Percentiles rank a stretch among this genome's conserved stretches.
Conservation (phyloP, 345 rosid species). For the Toxicodendron radicans region DNA sequence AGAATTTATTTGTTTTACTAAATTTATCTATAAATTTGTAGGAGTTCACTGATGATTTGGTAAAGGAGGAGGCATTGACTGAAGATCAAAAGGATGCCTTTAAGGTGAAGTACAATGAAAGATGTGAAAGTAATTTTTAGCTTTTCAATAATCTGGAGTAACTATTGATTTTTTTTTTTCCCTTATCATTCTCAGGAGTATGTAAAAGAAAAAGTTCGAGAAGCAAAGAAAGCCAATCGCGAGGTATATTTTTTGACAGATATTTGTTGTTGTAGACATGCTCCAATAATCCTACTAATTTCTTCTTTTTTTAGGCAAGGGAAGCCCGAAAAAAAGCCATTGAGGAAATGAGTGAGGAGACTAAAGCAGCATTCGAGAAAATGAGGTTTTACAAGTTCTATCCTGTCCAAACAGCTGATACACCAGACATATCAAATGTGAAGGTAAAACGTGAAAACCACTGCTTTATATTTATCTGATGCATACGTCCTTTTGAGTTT, state of each 20-base stretch:
- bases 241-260: slow-evolving; percentile 48
- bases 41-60: slow-evolving; percentile 69
- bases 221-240: slow-evolving; percentile 81
- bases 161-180: neutral
- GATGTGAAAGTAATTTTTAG: slow-evolving; percentile 12
- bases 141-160: slow-evolving; percentile 2
- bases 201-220: slow-evolving; percentile 77
- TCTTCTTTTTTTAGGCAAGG: slow-evolving; percentile 55
- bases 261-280: neutral
- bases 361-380: slow-evolving; percentile 54
- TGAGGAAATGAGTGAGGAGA: slow-evolving; percentile 83
- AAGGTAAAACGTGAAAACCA: slow-evolving; percentile 41
- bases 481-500: neutral
- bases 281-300: slow-evolving; percentile 6
- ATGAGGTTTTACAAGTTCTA: slow-evolving; percentile 96
- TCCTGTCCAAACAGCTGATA: slow-evolving; percentile 64
- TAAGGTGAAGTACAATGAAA: slow-evolving; percentile 43
- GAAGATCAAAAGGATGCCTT: slow-evolving; percentile 88
- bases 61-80: slow-evolving; percentile 61
- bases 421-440: slow-evolving; percentile 73
- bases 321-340: slow-evolving; percentile 78
- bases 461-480: neutral
- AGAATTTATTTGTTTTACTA: slow-evolving; percentile 5
- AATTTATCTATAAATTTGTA: slow-evolving; percentile 28
- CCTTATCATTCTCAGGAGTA: slow-evolving; percentile 51